Evolutionary conservation across 306 rosid species (phyloP).

Genomic region (Trifolium pratense): DNA sequence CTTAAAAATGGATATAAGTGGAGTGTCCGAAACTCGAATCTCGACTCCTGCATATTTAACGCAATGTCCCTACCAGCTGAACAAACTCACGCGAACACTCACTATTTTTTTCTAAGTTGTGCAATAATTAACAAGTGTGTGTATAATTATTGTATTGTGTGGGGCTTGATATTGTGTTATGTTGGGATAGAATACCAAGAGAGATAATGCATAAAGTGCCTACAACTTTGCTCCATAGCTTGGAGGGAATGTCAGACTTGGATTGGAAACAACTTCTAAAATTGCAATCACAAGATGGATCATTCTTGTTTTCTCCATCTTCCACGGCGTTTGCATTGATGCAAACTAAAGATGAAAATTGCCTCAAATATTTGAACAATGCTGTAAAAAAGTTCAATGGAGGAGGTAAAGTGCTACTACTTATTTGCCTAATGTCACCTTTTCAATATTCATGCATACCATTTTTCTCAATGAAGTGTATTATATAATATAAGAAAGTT

Average conservation of each 20-base stretch:
- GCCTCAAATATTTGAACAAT: slow-evolving; percentile 66
- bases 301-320: slow-evolving; percentile 90
- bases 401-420: slow-evolving; percentile 62
- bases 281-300: slow-evolving; percentile 83
- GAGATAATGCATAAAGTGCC: slow-evolving; percentile 86
- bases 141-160: slow-evolving; percentile 42
- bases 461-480: neutral
- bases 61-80: no score
- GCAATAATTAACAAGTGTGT: slow-evolving; percentile 23
- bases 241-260: slow-evolving; percentile 86
- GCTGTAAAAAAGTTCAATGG: slow-evolving; percentile 71
- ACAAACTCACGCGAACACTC: no score
- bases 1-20: no score
- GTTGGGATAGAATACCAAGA: slow-evolving; percentile 77
- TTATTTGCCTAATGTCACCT: neutral
- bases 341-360: slow-evolving; percentile 70
- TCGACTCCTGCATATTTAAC: no score
- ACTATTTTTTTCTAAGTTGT: neutral
- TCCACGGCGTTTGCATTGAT: slow-evolving; percentile 92
- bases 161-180: slow-evolving; percentile 31
- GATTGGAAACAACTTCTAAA: slow-evolving; percentile 89
- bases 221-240: slow-evolving; percentile 89
- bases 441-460: neutral
- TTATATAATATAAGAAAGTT: no score
- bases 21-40: no score